phyloP scores from a whole-genome alignment of 208 protist species.

The Acanthamoeba lenticulata region DNA sequence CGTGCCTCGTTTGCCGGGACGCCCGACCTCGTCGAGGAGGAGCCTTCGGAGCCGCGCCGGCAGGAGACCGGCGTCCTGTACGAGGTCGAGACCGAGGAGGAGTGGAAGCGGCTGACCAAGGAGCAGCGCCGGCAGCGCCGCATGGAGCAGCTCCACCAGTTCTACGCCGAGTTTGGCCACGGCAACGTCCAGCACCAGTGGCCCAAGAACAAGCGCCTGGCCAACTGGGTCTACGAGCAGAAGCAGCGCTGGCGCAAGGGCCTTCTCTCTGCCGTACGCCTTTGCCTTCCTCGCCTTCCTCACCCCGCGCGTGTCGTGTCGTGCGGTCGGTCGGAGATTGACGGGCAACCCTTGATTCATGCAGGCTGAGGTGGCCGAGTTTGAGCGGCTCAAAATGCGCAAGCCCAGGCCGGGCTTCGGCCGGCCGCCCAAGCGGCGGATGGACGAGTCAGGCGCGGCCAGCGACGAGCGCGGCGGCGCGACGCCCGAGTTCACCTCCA shows the following conservation, averaged over 20 bases:
- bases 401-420: not conserved
- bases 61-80: not conserved
- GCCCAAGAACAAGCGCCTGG: not conserved
- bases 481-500: too few relatives aligned
- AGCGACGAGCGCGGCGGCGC: too few relatives aligned
- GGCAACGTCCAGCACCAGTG: constrained; percentile 13
- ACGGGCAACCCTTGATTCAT: not conserved
- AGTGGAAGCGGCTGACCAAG: constrained; percentile 33
- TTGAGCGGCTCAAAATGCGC: not conserved
- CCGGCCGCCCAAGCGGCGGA: not conserved
- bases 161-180: constrained; percentile 11
- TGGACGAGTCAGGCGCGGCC: too few relatives aligned
- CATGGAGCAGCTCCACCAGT: not conserved
- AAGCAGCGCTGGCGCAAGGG: constrained; percentile 16
- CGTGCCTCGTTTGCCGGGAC: too few relatives aligned
- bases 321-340: not conserved
- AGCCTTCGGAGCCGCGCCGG: not conserved
- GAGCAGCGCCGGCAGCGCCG: not conserved
- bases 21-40: not conserved
- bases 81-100: not conserved
- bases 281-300: not conserved
- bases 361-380: not conserved
- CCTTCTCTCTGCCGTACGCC: not conserved
- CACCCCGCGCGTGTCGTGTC: not conserved
- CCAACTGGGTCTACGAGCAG: constrained; percentile 48